Percentiles rank a stretch among this genome's conserved stretches.
These are phyloP conservation scores for Prunus salicina DNA, from an alignment of 306 rosid genomes.

Conservation along the genomic window DNA sequence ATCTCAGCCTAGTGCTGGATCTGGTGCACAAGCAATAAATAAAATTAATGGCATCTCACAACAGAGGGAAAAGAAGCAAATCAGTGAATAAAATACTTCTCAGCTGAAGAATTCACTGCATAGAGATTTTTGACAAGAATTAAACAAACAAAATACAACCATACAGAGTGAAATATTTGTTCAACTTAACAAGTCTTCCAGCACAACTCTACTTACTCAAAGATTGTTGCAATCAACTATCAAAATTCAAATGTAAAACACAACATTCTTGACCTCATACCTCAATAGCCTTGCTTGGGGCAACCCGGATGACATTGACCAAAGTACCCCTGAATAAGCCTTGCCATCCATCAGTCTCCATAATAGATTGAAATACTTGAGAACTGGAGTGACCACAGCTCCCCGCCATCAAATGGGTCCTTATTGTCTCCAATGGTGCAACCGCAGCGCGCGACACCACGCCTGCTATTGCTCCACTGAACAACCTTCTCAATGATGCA, in stretches of 20 bases:
- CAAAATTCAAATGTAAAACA: not conserved
- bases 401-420: slow-evolving; percentile 65
- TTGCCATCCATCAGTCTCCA: slow-evolving; percentile 63
- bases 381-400: slow-evolving; percentile 39
- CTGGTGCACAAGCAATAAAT: no score
- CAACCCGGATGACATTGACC: slow-evolving; percentile 56
- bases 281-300: slow-evolving; percentile 70
- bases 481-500: slow-evolving; percentile 49
- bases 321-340: slow-evolving; percentile 59
- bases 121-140: no score
- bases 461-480: slow-evolving; percentile 74
- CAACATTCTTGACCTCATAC: slow-evolving; percentile 1
- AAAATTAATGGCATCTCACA: no score
- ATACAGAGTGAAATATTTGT: no score
- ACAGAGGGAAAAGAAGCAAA: no score
- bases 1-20: no score
- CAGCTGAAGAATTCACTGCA: no score
- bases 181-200: no score
- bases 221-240: no score
- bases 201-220: no score
- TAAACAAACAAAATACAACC: no score
- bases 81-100: no score
- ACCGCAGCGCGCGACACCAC: slow-evolving; percentile 56
- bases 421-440: slow-evolving; percentile 61
- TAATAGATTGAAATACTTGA: slow-evolving; percentile 48